Evolutionary conservation across 2,329 filamentous ascomycete species (phyloP), one percentile per base, ranked within the genome.

Genomic region (Trichoderma atrobrunneum): DNA sequence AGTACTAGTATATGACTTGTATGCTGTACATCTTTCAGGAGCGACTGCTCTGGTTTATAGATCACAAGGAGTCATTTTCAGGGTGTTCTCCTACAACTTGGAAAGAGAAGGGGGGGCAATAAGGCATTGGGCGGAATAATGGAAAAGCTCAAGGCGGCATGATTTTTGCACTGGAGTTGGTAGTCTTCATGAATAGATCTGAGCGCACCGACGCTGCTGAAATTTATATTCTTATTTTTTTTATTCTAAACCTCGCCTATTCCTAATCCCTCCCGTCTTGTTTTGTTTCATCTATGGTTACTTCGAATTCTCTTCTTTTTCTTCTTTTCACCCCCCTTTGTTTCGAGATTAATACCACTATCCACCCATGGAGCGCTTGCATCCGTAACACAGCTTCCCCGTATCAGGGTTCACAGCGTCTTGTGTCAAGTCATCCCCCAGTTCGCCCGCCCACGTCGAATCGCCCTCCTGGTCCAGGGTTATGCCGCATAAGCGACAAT

Each of bases 401-500:
- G 74, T 74, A 32, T 79, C 80, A 26, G 78, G 76, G 1, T 66
- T 70, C 48, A 70, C 74, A n/a, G 75, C 74, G 21, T 73, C 75
- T 14, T 74, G 75, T 10, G 76, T 76, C 16, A 74, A 76, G 59
- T 81, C 78, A 14, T 84, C 86, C 74, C 85, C 91, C 79, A 87
- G 88, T 83, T 84, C 91, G 74, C 83, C 89, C 79, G 86, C 87
- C 84, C 89, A 90, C 57, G 88, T 86, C 73, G 88, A 87, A 76
- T 92, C 90, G 4, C 89, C 90, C 5, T 84, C 84, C 74, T 87
- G 87, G 71, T 90, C 87, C 14, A 94, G 84, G 39, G 89, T 88
- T 81, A 92, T 88, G 64, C 88, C 88, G 80, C 94, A 97, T 10
- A 95, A 80, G 39, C 87, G 86, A 77, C 94, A 97, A 34, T 78